A percentile compares a stretch with the other conserved stretches of the same genome.
phyloP scores from a whole-genome alignment of 2,329 filamentous ascomycete species.

The Trichoderma koningiopsis region DNA sequence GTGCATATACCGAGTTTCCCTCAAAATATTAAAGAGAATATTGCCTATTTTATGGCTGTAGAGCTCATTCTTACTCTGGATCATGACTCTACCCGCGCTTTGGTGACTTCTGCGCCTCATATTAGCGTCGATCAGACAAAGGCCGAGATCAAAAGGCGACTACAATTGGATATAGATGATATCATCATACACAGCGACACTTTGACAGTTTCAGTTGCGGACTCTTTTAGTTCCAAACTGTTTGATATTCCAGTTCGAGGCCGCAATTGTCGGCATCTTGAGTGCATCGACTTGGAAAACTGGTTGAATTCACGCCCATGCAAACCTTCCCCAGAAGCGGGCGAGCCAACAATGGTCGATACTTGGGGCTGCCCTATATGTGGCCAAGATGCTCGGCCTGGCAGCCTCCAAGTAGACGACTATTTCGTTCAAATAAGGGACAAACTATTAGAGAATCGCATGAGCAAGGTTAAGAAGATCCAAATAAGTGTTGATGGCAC shows the following conservation, averaged over 20 bases:
- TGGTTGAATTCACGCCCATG: conserved; percentile 70
- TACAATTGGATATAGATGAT: conserved; percentile 56
- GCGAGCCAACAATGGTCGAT: conserved; percentile 62
- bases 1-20: conserved; percentile 46
- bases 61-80: conserved; percentile 65
- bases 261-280: conserved; percentile 69
- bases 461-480: conserved; percentile 37
- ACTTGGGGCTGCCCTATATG: conserved; percentile 90
- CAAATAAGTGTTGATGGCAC: conserved; percentile 36
- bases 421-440: conserved; percentile 68
- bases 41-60: conserved; percentile 63
- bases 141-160: conserved; percentile 55
- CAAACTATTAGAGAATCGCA: conserved; percentile 45
- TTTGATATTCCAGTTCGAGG: conserved; percentile 75
- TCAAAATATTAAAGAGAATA: conserved; percentile 33
- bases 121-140: conserved; percentile 54
- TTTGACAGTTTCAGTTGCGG: conserved; percentile 61
- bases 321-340: conserved; percentile 38
- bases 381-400: conserved; percentile 72
- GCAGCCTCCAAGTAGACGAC: conserved; percentile 69
- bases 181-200: conserved; percentile 59
- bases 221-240: conserved; percentile 66
- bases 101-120: conserved; percentile 41
- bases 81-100: conserved; percentile 47
- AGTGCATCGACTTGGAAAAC: conserved; percentile 87